phyloP scores from a whole-genome alignment of 305 asterid genomes.

The Petunia hybrid region DNA sequence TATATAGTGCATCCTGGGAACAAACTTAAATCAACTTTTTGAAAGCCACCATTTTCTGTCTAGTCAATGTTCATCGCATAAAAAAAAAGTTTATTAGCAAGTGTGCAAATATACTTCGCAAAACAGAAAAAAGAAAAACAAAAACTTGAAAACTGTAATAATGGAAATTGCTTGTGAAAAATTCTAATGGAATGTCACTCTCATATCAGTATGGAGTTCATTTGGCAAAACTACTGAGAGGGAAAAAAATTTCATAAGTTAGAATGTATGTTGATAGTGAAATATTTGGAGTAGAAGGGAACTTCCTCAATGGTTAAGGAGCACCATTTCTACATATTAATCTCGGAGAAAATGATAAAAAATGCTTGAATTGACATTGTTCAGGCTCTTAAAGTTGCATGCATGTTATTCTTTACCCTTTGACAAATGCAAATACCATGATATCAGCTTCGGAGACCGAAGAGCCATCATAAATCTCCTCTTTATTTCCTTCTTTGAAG shows the following conservation, averaged over 20 bases:
- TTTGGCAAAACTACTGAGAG: neutral
- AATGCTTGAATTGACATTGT: too few species aligned
- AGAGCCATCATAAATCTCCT: neutral
- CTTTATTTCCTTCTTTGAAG: neutral
- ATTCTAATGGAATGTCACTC: neutral
- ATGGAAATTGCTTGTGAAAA: neutral
- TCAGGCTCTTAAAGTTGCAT: neutral
- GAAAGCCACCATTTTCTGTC: neutral
- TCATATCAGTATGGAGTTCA: neutral
- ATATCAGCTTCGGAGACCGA: neutral
- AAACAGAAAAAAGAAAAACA: too few species aligned
- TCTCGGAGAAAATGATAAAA: too few species aligned
- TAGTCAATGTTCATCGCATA: neutral
- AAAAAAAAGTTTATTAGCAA: neutral
- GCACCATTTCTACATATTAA: too few species aligned
- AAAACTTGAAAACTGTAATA: neutral
- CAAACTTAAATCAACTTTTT: too few species aligned
- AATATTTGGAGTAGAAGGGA: too few species aligned
- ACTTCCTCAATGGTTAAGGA: too few species aligned
- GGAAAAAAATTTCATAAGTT: neutral
- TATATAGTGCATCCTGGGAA: too few species aligned
- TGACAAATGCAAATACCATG: neutral
- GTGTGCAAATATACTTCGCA: too few species aligned
- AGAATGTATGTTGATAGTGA: too few species aligned
- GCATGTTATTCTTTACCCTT: neutral